Percentiles rank a stretch among this genome's conserved stretches.
phyloP scores from a whole-genome alignment of 2,329 filamentous ascomycete genomes.

The Cercospora nicotianae region DNA sequence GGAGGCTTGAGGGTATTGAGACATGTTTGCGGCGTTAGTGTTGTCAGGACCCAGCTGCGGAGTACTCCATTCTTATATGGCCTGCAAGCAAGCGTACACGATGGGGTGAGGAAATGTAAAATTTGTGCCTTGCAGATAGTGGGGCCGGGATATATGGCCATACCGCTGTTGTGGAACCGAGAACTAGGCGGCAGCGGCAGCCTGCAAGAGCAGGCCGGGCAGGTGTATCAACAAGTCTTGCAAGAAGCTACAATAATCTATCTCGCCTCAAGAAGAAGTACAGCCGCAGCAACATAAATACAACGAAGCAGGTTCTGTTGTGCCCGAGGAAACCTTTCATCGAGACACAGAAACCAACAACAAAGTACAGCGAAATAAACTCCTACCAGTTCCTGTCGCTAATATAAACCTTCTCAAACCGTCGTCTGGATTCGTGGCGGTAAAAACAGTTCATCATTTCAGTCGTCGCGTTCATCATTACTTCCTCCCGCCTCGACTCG shows the following conservation, averaged over 20 bases:
- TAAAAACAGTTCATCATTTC: not conserved
- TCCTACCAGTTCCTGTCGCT: not conserved
- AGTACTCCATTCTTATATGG: not conserved
- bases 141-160: not conserved
- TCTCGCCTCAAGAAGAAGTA: not conserved
- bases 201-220: not conserved
- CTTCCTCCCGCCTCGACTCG: not conserved
- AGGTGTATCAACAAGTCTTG: not conserved
- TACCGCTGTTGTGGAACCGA: not conserved
- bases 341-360: not conserved
- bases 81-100: not conserved
- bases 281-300: not conserved
- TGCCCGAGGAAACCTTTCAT: not conserved
- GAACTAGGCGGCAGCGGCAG: not conserved
- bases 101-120: not conserved
- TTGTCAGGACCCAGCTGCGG: not conserved
- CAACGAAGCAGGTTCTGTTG: not conserved
- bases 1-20: slow-evolving; percentile 4
- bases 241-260: not conserved
- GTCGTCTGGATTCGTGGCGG: not conserved
- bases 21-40: not conserved
- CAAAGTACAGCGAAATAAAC: not conserved
- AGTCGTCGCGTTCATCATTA: not conserved
- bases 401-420: not conserved
- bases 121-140: not conserved